Evolutionary conservation across 257 asterid species (phyloP).

Genomic region (Ballota nigra): DNA sequence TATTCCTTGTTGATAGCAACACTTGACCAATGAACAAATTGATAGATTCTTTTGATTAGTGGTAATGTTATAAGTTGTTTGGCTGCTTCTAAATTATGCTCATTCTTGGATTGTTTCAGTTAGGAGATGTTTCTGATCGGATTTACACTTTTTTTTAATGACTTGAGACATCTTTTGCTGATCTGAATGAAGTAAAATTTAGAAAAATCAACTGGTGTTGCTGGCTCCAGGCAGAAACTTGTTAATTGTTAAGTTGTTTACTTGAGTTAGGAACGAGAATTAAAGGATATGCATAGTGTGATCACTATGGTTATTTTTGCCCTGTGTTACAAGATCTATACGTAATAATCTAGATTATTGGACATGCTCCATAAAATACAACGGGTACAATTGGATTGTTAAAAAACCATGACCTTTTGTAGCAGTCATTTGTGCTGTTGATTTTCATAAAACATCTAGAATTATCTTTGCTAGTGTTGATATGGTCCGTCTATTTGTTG

Average conservation of each 20-base stretch:
- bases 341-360: not conserved
- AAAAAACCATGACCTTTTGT: not conserved
- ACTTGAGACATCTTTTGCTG: constrained; percentile 9
- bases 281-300: not conserved
- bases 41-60: constrained; percentile 9
- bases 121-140: not conserved
- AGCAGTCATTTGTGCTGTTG: constrained; percentile 9
- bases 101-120: not conserved
- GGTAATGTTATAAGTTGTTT: constrained; percentile 4
- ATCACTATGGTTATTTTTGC: not conserved
- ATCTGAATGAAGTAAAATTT: not conserved
- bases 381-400: constrained; percentile 3
- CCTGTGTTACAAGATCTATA: not conserved
- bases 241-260: not conserved
- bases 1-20: not conserved
- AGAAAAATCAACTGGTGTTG: not conserved
- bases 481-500: not conserved
- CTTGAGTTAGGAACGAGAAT: not conserved
- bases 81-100: not conserved
- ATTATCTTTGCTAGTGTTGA: not conserved
- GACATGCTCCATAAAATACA: not conserved
- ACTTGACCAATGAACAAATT: not conserved
- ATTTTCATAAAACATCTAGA: not conserved
- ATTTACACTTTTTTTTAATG: not conserved
- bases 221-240: not conserved